phyloP scores from a whole-genome alignment of 768 basidiomycete species.

The Trametes coccinea region DNA sequence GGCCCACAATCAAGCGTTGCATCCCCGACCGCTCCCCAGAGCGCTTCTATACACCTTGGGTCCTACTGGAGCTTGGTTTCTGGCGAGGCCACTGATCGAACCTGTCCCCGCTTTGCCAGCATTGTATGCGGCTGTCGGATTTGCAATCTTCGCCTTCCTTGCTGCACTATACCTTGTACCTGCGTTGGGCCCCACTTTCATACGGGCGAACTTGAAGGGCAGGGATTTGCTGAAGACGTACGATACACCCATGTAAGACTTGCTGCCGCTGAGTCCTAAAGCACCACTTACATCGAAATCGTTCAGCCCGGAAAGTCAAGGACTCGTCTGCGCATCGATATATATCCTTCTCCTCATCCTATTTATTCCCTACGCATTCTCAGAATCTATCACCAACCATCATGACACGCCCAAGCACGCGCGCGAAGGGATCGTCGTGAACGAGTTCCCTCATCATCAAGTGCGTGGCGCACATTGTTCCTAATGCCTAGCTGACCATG shows the following conservation, averaged over 20 bases:
- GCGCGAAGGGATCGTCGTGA: constrained; percentile 62
- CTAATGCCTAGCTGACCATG: background rate
- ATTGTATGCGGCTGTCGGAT: constrained; percentile 77
- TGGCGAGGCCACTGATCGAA: constrained; percentile 68
- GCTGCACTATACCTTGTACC: constrained; percentile 79
- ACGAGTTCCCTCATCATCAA: constrained; percentile 78
- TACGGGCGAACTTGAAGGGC: constrained; percentile 81
- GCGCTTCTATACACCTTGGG: constrained; percentile 57
- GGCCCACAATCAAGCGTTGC: constrained; percentile 11
- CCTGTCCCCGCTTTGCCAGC: constrained; percentile 70
- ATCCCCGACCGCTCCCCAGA: constrained; percentile 24
- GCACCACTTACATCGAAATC: background rate
- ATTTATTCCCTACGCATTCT: constrained; percentile 96
- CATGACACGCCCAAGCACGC: constrained; percentile 40
- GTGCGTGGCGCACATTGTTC: constrained; percentile 38
- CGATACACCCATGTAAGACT: constrained; percentile 62
- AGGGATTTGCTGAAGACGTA: constrained; percentile 86
- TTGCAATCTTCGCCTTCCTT: constrained; percentile 81
- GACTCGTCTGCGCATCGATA: constrained; percentile 85
- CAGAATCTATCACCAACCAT: constrained; percentile 59
- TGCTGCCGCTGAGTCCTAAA: background rate
- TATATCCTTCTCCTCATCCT: constrained; percentile 87
- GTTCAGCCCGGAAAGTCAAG: constrained; percentile 87
- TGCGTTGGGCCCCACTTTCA: constrained; percentile 76
- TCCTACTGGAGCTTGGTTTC: constrained; percentile 73